phyloP scores from a whole-genome alignment of 164 flowering plant genomes.

The Magnolia sinica region DNA sequence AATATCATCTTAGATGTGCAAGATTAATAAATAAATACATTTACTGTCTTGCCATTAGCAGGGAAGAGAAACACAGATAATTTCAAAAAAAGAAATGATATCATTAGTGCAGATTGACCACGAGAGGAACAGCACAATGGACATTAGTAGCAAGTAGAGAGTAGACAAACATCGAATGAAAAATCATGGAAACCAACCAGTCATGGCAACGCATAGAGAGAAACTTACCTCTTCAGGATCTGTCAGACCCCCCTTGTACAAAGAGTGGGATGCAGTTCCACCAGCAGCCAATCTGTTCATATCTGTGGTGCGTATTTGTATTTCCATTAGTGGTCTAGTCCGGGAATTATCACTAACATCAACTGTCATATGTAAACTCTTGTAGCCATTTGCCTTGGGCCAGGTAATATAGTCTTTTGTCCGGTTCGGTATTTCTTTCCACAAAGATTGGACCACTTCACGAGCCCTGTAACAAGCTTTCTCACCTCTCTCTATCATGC shows the following conservation, averaged over 20 bases:
- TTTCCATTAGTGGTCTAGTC: slow-evolving; percentile 71
- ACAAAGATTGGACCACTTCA: slow-evolving; percentile 57
- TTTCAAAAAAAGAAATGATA: background rate
- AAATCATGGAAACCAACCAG: background rate
- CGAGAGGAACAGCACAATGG: background rate
- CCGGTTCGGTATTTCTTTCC: slow-evolving; percentile 78
- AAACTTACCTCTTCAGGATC: slow-evolving; percentile 78
- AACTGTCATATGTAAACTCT: slow-evolving; percentile 90
- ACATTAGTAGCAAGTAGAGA: background rate
- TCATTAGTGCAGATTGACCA: background rate
- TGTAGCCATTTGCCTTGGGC: slow-evolving; percentile 90
- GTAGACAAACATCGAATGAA: background rate
- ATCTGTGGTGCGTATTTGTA: slow-evolving; percentile 78
- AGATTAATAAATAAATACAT: background rate
- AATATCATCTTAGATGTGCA: background rate
- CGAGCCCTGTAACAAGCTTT: slow-evolving; percentile 75
- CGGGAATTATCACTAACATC: slow-evolving; percentile 60
- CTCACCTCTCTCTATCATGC: slow-evolving; percentile 40
- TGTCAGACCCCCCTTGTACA: slow-evolving; percentile 87
- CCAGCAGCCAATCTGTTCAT: slow-evolving; percentile 75
- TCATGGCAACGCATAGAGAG: background rate
- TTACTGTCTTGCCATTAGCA: background rate
- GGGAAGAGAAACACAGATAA: background rate
- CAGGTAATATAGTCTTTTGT: slow-evolving; percentile 74
- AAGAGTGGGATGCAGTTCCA: slow-evolving; percentile 82